Evolutionary conservation across 148 eudicot species (phyloP), one percentile per base, ranked within the genome.

Genomic region (Silene uniflora): DNA sequence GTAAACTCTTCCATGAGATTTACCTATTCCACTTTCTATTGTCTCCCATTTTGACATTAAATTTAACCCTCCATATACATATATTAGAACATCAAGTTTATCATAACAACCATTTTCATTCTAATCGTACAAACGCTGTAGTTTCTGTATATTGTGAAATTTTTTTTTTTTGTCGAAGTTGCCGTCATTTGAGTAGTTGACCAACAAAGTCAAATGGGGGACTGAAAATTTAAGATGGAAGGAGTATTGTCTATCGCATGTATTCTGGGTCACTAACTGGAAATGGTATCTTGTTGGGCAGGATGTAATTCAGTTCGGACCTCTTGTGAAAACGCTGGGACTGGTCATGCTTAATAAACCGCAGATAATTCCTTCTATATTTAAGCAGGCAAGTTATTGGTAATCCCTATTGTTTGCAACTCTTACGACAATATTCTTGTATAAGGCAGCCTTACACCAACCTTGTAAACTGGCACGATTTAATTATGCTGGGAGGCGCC

Each of bases 271-370:
- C 56, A 24, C 76, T 44, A 42, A 69, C 12, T 44, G 2, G 12
- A 58, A 54, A 21, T 59, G 3, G 49, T 32, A 49, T 67, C 24
- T 62, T 47, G 35, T 72, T 66, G 77, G 14, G 52, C 89, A 95
- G 99, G 99, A 95, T 88, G 99, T 95, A 29, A 89, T 95, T 82
- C 96, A 95, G 80, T 95, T 95, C 62, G 92, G 97, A 58, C 99
- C 99, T 74, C 96, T 95, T n/a, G 99, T 95, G 76, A 95, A 89
- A 84, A 95, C 99, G 66, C 76, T 95, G 79, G 97, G 99, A 72
- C 80, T 89, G 16, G 97, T 95, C 81, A 92, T 92, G 99, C 63
- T 95, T 25, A 88, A 81, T 63, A 87, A 86, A 65, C 99, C 99
- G 81, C 85, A 78, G 79, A 85, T 95, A 52, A 81, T 95, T 60